A percentile compares a stretch with the other conserved stretches of the same genome.
phyloP scores from a whole-genome alignment of 2,329 filamentous ascomycete species.

The Colletotrichum godetiae region DNA sequence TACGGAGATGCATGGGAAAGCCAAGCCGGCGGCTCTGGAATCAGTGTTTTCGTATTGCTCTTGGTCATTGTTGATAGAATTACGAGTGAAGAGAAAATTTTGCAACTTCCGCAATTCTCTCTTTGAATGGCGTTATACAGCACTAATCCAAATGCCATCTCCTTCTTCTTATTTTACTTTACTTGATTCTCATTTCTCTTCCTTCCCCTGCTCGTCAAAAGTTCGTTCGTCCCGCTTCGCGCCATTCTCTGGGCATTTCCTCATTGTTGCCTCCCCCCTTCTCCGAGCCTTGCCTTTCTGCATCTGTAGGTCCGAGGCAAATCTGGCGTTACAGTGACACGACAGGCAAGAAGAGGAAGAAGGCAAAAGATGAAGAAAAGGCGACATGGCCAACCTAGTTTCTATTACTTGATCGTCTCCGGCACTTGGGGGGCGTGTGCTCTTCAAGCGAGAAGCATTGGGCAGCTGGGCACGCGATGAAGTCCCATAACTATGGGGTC shows the following conservation, averaged over 20 bases:
- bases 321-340: background rate
- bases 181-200: background rate
- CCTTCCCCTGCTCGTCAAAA: background rate
- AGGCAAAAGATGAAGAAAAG: too few relatives aligned
- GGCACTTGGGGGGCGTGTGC: background rate
- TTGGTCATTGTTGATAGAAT: background rate
- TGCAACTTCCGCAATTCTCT: conserved; percentile 16
- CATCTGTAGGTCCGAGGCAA: background rate
- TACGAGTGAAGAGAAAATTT: conserved; percentile 7
- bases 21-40: conserved; percentile 17
- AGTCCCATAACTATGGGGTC: background rate
- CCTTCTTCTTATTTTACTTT: background rate
- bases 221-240: background rate
- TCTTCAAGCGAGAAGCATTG: background rate
- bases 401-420: background rate
- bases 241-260: background rate
- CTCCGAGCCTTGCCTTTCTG: background rate
- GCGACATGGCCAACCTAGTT: background rate
- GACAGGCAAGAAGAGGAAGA: background rate
- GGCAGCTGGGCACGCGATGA: too few relatives aligned
- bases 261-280: background rate
- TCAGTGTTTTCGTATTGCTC: background rate
- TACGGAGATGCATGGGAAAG: background rate
- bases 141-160: background rate
- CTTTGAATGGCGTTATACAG: conserved; percentile 25